Percentiles rank a stretch among this genome's conserved stretches.
These are phyloP conservation scores for Talaromyces wortmannii DNA, from an alignment of 495 filamentous ascomycete species.

Conservation along the genomic window DNA sequence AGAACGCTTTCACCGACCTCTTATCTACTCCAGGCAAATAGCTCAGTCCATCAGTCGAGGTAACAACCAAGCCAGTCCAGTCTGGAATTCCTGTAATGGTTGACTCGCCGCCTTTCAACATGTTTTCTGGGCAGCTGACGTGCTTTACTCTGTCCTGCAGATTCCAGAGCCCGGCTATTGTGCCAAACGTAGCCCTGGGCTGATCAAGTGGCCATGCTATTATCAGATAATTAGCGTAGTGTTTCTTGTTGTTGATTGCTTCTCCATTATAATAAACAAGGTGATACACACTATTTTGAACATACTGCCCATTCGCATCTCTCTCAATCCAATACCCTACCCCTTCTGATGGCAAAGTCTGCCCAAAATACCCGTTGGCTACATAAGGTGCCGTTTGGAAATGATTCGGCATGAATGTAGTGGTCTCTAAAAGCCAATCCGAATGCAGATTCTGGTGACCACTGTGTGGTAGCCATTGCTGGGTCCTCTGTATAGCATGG, in stretches of 20 bases:
- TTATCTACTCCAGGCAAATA: background rate
- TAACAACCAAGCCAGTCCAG: slow-evolving; percentile 2
- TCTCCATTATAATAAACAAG: background rate
- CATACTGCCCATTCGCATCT: background rate
- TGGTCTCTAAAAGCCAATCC: background rate
- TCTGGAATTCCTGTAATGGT: slow-evolving; percentile 4
- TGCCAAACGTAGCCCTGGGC: slow-evolving; percentile 2
- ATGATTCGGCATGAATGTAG: background rate
- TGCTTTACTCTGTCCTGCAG: background rate
- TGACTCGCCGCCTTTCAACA: background rate
- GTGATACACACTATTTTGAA: background rate
- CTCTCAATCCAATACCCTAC: background rate
- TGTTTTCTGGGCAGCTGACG: background rate
- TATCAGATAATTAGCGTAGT: background rate
- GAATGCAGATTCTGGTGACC: background rate
- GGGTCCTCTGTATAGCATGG: background rate
- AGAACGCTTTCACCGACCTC: background rate
- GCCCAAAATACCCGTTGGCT: background rate
- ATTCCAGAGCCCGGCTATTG: slow-evolving; percentile 4
- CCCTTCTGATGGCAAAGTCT: background rate
- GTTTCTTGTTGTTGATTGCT: no score
- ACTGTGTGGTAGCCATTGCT: background rate
- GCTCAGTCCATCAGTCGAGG: background rate
- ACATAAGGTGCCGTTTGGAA: background rate
- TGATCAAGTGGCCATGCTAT: slow-evolving; percentile 5